Percentiles rank a stretch among this genome's conserved stretches.
Evolutionary conservation across 805 yeast species (phyloP).

Genomic region (Jamesozyma rosinii): DNA sequence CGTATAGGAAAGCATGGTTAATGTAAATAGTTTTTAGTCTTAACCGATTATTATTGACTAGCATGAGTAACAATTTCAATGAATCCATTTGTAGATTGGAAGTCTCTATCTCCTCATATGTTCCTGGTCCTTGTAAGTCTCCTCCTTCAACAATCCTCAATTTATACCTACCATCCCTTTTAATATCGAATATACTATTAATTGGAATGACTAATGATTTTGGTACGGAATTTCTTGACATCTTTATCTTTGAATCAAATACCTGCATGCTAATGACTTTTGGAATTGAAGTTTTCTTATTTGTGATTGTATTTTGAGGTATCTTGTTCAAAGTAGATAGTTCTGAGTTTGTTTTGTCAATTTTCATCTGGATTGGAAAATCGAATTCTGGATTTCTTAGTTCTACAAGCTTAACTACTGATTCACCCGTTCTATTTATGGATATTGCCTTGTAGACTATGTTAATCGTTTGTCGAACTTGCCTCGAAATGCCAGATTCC

Average conservation of each 20-base stretch:
- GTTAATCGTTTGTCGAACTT: too few relatives aligned
- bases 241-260: slow-evolving; percentile 1
- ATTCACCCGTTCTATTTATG: not conserved
- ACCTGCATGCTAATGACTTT: slow-evolving; percentile 6
- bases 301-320: too few relatives aligned
- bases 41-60: not conserved
- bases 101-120: slow-evolving; percentile 1
- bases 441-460: too few relatives aligned
- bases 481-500: too few relatives aligned
- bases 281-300: too few relatives aligned
- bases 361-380: not conserved
- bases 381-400: too few relatives aligned
- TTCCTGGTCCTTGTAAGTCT: slow-evolving; percentile 1
- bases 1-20: slow-evolving; percentile 4
- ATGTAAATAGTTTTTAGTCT: not conserved
- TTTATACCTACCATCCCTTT: slow-evolving; percentile 5
- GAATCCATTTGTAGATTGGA: not conserved
- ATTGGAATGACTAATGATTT: not conserved
- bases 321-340: too few relatives aligned
- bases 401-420: too few relatives aligned
- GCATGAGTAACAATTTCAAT: slow-evolving; percentile 3
- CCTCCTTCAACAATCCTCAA: slow-evolving; percentile 6
- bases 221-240: not conserved
- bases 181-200: slow-evolving; percentile 2
- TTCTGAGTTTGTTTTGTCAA: slow-evolving; percentile 7